Conservation (phyloP, 345 rosid species). For the Rhizophora apiculata region DNA sequence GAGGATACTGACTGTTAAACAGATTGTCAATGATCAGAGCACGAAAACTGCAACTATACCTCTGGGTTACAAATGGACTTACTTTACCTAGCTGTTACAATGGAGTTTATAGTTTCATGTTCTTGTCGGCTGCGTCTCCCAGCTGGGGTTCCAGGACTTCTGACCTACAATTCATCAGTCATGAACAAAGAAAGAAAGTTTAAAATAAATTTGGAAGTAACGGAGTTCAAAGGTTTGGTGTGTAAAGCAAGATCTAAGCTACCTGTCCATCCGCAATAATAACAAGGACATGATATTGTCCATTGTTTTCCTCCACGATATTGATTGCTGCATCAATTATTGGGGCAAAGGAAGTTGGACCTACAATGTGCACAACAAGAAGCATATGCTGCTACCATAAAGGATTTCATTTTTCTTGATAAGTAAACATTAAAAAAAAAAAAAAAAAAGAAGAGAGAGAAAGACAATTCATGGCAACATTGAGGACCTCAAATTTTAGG, state of each 20-base stretch:
- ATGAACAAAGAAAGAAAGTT: not conserved
- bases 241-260: slow-evolving; percentile 5
- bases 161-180: slow-evolving; percentile 43
- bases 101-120: slow-evolving; percentile 73
- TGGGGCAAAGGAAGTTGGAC: slow-evolving; percentile 96
- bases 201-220: not conserved
- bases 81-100: slow-evolving; percentile 84
- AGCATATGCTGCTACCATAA: too few relatives aligned
- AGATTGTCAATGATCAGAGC: slow-evolving; percentile 21
- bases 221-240: not conserved
- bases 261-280: slow-evolving; percentile 97
- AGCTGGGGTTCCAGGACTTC: slow-evolving; percentile 50
- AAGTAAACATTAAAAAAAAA: not conserved
- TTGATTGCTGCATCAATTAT: slow-evolving; percentile 78
- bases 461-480: too few relatives aligned
- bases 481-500: too few relatives aligned
- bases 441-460: too few relatives aligned
- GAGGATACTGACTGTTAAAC: slow-evolving; percentile 61
- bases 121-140: slow-evolving; percentile 81
- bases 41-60: slow-evolving; percentile 5
- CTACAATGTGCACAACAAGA: slow-evolving; percentile 30
- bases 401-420: slow-evolving; percentile 1
- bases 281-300: slow-evolving; percentile 88
- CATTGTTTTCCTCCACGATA: slow-evolving; percentile 67
- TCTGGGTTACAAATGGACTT: slow-evolving; percentile 2